Percentiles rank a stretch among this genome's conserved stretches.
Conservation (phyloP, 2,329 filamentous ascomycete species). For the Aureobasidium uvarum region DNA sequence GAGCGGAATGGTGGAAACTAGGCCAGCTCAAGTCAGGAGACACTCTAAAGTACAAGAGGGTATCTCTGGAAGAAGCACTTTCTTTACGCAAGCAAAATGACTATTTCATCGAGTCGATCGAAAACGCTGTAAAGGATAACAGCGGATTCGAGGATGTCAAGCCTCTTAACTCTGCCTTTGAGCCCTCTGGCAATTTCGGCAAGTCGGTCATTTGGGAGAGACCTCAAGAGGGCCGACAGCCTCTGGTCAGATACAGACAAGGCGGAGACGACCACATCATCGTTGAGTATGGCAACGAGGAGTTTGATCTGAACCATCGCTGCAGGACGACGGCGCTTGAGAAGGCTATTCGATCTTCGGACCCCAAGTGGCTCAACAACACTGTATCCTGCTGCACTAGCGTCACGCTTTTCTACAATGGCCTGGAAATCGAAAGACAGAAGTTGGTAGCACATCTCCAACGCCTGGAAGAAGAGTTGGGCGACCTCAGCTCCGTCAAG, state of each 20-base stretch:
- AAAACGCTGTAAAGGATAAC: conserved; percentile 41
- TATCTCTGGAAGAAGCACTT: conserved; percentile 55
- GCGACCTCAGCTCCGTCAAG: conserved; percentile 44
- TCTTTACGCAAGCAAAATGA: conserved; percentile 46
- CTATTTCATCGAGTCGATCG: conserved; percentile 47
- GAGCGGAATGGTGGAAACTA: conserved; percentile 60
- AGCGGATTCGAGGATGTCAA: conserved; percentile 37
- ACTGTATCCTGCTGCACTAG: conserved; percentile 54
- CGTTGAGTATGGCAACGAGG: conserved; percentile 58
- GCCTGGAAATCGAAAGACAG: conserved; percentile 39
- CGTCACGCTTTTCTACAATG: conserved; percentile 46
- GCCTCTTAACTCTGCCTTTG: conserved; percentile 34
- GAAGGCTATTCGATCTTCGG: conserved; percentile 47
- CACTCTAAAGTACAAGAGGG: conserved; percentile 51
- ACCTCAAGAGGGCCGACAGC: conserved; percentile 32
- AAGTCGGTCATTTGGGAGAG: conserved; percentile 38
- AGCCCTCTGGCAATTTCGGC: conserved; percentile 32
- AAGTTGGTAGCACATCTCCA: conserved; percentile 43
- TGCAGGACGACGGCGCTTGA: conserved; percentile 57
- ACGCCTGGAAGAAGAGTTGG: conserved; percentile 44
- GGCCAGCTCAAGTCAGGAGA: conserved; percentile 62
- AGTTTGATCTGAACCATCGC: conserved; percentile 53
- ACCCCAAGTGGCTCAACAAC: conserved; percentile 44
- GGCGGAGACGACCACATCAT: conserved; percentile 53
- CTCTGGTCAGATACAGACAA: conserved; percentile 40